phyloP scores from a whole-genome alignment of 2,329 filamentous ascomycete genomes.

The Fusarium vanettenii region DNA sequence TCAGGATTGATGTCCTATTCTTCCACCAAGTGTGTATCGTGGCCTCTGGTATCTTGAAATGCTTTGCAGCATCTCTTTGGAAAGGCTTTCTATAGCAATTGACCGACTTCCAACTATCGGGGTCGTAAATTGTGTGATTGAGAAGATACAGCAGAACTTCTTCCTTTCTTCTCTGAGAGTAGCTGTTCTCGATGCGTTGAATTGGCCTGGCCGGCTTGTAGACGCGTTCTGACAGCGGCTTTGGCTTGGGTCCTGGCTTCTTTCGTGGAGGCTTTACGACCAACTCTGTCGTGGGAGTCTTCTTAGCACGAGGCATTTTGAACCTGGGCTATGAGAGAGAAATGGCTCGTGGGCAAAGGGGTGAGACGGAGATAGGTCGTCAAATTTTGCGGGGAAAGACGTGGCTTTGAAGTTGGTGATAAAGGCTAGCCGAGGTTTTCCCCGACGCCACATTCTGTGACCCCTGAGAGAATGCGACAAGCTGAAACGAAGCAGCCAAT shows the following conservation, averaged over 20 bases:
- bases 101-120: not conserved
- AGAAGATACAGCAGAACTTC: slow-evolving; percentile 24
- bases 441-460: not conserved
- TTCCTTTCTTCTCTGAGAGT: slow-evolving; percentile 18
- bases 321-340: not conserved
- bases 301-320: not conserved
- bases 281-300: not conserved
- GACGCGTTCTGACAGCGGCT: slow-evolving; percentile 18
- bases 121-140: not conserved
- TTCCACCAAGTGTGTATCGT: not conserved
- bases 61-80: not conserved
- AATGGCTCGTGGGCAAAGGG: not conserved
- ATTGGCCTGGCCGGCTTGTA: slow-evolving; percentile 5
- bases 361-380: not conserved
- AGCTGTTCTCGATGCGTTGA: slow-evolving; percentile 17
- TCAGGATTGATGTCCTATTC: not conserved
- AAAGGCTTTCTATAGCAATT: not conserved
- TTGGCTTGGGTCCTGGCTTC: slow-evolving; percentile 22
- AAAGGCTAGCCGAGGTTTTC: not conserved
- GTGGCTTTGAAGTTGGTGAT: not conserved
- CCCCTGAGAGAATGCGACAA: not conserved
- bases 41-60: not conserved
- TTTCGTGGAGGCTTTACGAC: not conserved
- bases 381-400: not conserved
- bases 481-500: not conserved